Evolutionary conservation across 2,329 filamentous ascomycete genomes (phyloP).

Genomic region (Cercospora sp.): DNA sequence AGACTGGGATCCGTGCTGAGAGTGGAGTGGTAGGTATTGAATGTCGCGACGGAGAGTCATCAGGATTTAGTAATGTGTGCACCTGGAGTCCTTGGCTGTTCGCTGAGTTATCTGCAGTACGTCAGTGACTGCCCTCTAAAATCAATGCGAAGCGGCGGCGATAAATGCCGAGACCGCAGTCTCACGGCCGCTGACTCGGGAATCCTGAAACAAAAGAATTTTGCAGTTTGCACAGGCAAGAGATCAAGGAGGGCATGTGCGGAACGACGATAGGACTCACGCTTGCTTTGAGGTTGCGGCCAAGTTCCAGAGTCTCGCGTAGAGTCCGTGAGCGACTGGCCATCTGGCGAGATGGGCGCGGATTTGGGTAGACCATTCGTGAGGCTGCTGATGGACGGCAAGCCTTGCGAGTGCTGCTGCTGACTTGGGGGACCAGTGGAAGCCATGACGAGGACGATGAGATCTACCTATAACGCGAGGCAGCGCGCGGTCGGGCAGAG

Average conservation of each 20-base stretch:
- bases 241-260: constrained; percentile 10
- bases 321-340: constrained; percentile 35
- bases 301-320: constrained; percentile 43
- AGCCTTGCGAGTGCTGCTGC: constrained; percentile 30
- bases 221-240: not conserved
- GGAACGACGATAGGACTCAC: constrained; percentile 33
- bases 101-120: constrained; percentile 40
- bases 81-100: constrained; percentile 52
- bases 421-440: constrained; percentile 25
- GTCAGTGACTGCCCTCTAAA: not conserved
- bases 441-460: constrained; percentile 29
- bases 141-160: not conserved
- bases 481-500: not conserved
- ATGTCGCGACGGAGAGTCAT: constrained; percentile 50
- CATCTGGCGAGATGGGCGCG: constrained; percentile 37
- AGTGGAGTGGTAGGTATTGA: constrained; percentile 47
- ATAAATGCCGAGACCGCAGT: constrained; percentile 10
- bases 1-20: constrained; percentile 43
- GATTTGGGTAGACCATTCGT: constrained; percentile 40
- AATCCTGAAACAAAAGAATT: not conserved
- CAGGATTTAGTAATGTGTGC: constrained; percentile 52
- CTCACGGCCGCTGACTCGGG: constrained; percentile 2
- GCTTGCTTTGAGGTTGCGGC: constrained; percentile 42
- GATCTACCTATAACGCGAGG: constrained; percentile 1
- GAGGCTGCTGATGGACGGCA: constrained; percentile 42